Conservation (phyloP, 2,329 filamentous ascomycete genomes). For the Raffaelea albimanens region DNA sequence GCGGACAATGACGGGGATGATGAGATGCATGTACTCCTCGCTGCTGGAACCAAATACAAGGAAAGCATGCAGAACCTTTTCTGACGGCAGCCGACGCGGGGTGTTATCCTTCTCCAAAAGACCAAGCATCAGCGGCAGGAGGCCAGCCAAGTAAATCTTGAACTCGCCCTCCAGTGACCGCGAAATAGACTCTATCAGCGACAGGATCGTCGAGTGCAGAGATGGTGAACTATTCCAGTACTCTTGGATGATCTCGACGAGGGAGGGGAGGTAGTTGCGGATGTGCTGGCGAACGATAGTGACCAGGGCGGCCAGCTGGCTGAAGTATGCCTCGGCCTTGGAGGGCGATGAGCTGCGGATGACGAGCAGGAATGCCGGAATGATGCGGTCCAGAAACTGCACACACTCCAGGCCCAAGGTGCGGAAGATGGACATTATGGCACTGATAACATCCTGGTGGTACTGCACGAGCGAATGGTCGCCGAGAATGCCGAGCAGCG, state of each 20-base stretch:
- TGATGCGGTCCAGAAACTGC: constrained; percentile 84
- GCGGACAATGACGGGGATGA: constrained; percentile 88
- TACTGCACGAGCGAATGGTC: constrained; percentile 84
- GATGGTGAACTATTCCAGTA: constrained; percentile 79
- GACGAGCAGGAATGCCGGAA: constrained; percentile 85
- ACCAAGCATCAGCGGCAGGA: constrained; percentile 89
- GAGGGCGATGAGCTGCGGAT: constrained; percentile 72
- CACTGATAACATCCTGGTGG: constrained; percentile 89
- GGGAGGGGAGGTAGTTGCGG: constrained; percentile 76
- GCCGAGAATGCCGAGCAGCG: constrained; percentile 82
- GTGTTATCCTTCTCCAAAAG: constrained; percentile 81
- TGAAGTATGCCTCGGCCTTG: constrained; percentile 91
- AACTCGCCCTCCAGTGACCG: constrained; percentile 94
- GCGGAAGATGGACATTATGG: constrained; percentile 97
- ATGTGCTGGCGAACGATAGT: constrained; percentile 96
- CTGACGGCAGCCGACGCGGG: constrained; percentile 67
- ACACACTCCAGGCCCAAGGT: constrained; percentile 95
- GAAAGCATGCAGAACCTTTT: constrained; percentile 89
- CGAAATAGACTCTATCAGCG: constrained; percentile 87
- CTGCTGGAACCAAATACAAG: constrained; percentile 90
- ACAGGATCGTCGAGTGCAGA: constrained; percentile 83
- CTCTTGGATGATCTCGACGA: constrained; percentile 77
- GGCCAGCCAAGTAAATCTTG: constrained; percentile 83
- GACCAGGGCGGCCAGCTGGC: constrained; percentile 85
- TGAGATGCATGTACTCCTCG: constrained; percentile 98